Evolutionary conservation across 345 rosid genomes (phyloP), one percentile per base, ranked within the genome.

Genomic region (Salix brachista): DNA sequence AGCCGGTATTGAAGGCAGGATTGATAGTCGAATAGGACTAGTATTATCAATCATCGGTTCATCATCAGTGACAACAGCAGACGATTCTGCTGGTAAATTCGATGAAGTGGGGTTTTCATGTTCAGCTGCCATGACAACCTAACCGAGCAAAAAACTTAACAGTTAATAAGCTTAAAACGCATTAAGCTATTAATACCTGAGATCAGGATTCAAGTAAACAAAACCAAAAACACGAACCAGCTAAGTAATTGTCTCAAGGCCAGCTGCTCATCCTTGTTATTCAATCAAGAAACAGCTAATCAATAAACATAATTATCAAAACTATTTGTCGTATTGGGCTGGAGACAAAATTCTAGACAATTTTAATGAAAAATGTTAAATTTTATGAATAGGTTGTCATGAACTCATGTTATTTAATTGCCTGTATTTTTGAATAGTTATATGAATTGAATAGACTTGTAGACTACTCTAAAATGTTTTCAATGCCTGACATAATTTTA

Each of bases 41-140:
- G 75, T 17, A 5, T 73, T 73, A 83, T 83, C 87, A 21, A 74
- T 82, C 69, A 77, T 61, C 25, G 80, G 74, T 61, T 86, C 85
- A 82, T 70, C 62, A 68, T 84, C 84, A 14, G 71, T 62, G 5
- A 77, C 74, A 34, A 72, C 75, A 50, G 86, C 79, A 26, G 91
- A 76, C 66, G 89, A 52, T 76, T 80, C 85, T 25, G 81, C 79
- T 8, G 78, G 77, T 42, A 85, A 75, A 70, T 81, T 69, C 70
- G 86, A 81, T 30, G 83, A 19, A 32, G 39, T 71, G 8, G 65
- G 73, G 60, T 78, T 82, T 77, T 90, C 92, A 68, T 90, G 92
- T 54, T 87, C 91, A n/a, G 86, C 81, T 42, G 79, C 91, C 98
- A 94, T 94, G 76, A 72, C 67, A 58, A 70, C 83, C 90, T 82